Percentiles rank a stretch among this genome's conserved stretches.
Conservation (phyloP, 1,139 yeast genomes). For the Diutina neorugosa region DNA sequence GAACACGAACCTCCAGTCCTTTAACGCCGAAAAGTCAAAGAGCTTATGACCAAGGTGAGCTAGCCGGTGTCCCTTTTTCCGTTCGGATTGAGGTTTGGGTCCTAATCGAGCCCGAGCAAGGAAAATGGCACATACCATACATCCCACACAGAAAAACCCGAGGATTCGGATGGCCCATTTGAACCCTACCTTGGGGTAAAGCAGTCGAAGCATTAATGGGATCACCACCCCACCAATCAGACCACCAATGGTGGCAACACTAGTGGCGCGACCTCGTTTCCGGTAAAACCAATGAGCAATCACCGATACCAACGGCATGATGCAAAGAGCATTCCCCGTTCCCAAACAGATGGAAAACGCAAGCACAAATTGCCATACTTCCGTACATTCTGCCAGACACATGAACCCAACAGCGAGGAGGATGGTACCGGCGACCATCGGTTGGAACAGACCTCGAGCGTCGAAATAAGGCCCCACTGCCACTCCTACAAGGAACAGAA, state of each 20-base stretch:
- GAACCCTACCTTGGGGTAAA: constrained; percentile 17
- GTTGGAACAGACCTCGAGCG: constrained; percentile 13
- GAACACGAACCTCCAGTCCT: constrained; percentile 6
- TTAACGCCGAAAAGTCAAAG: constrained; percentile 5
- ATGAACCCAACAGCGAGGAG: constrained; percentile 14
- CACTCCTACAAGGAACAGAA: constrained; percentile 16
- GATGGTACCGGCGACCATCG: constrained; percentile 11
- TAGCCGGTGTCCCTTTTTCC: background rate
- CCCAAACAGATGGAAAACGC: constrained; percentile 17
- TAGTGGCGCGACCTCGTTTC: constrained; percentile 16
- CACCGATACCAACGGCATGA: constrained; percentile 42
- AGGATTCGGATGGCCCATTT: constrained; percentile 19
- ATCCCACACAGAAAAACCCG: constrained; percentile 9
- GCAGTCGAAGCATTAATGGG: constrained; percentile 14
- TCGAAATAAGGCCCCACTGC: constrained; percentile 18
- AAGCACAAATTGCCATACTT: constrained; percentile 17
- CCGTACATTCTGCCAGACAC: constrained; percentile 13
- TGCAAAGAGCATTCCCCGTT: constrained; percentile 33
- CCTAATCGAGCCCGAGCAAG: background rate
- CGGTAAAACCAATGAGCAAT: constrained; percentile 15
- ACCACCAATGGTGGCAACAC: constrained; percentile 17
- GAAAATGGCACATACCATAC: background rate
- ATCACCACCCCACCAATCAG: constrained; percentile 19
- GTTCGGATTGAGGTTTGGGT: background rate
- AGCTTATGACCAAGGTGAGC: background rate